Percentiles rank a stretch among this genome's conserved stretches.
These are phyloP conservation scores for Curvularia eragrostidis DNA, from an alignment of 2,329 filamentous ascomycete species.

Conservation along the genomic window DNA sequence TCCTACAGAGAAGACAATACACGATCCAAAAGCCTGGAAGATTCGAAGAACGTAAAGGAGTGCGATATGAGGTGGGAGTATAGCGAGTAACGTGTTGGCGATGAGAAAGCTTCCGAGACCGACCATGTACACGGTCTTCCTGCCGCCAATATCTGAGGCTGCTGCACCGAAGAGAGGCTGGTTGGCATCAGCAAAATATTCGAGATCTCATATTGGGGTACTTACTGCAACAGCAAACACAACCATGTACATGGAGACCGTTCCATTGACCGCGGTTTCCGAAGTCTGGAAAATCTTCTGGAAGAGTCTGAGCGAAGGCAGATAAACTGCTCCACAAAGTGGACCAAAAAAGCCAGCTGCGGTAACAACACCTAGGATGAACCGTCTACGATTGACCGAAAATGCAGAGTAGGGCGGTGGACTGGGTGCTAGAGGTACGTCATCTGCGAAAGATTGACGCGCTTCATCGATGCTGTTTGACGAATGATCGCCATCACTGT, in stretches of 20 bases:
- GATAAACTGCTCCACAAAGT: constrained; percentile 55
- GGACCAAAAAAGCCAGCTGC: constrained; percentile 54
- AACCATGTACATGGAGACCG: constrained; percentile 56
- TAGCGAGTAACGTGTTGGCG: constrained; percentile 51
- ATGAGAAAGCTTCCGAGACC: constrained; percentile 51
- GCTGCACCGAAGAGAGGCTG: constrained; percentile 53
- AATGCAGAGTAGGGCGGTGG: constrained; percentile 50
- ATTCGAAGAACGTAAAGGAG: constrained; percentile 52
- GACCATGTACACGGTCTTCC: constrained; percentile 52
- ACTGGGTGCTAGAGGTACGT: constrained; percentile 10
- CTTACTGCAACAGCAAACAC: constrained; percentile 51
- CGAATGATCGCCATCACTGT: constrained; percentile 28
- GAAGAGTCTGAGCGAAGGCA: constrained; percentile 52
- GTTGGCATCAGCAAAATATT: constrained; percentile 11
- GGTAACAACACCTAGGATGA: constrained; percentile 52
- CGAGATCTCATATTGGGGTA: not conserved
- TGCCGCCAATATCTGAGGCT: constrained; percentile 51
- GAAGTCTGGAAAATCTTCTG: constrained; percentile 47
- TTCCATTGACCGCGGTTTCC: constrained; percentile 51
- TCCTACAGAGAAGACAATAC: constrained; percentile 53
- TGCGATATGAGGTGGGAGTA: constrained; percentile 49
- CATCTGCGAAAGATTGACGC: constrained; percentile 18
- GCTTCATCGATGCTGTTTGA: constrained; percentile 21
- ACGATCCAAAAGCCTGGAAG: constrained; percentile 54
- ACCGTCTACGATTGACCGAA: constrained; percentile 42